Evolutionary conservation across 768 basidiomycete species (phyloP).

Genomic region (Xerocomellus chrysenteron): DNA sequence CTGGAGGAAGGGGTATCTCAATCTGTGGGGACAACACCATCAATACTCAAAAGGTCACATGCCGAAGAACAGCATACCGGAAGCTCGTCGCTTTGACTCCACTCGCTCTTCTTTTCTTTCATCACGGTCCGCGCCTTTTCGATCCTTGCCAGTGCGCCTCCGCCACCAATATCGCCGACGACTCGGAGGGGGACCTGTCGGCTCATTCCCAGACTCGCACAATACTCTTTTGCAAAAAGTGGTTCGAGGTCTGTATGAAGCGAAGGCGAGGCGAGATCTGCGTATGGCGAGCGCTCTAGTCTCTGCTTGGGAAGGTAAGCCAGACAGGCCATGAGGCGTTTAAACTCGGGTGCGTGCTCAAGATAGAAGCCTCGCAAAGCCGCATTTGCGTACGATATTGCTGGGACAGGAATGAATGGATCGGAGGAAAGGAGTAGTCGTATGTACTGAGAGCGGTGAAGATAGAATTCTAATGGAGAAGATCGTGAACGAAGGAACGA

Average conservation of each 20-base stretch:
- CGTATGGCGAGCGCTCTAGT: conserved; percentile 70
- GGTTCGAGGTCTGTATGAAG: conserved; percentile 78
- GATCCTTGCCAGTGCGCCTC: conserved; percentile 86
- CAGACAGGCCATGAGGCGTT: conserved; percentile 66
- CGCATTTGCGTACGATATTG: conserved; percentile 72
- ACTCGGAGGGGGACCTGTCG: conserved; percentile 85
- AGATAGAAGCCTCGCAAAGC: conserved; percentile 63
- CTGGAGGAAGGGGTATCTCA: conserved; percentile 84
- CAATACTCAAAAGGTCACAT: background rate
- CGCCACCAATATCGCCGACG: conserved; percentile 89
- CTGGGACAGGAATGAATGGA: conserved; percentile 54
- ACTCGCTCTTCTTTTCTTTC: conserved; percentile 90
- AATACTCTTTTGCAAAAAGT: conserved; percentile 87
- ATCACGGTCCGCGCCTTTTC: conserved; percentile 94
- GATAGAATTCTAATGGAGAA: conserved; percentile 84
- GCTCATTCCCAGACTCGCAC: conserved; percentile 84
- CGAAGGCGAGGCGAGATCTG: conserved; percentile 67
- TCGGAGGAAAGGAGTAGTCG: conserved; percentile 66
- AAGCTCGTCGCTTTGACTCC: conserved; percentile 85
- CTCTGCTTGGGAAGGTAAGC: conserved; percentile 67
- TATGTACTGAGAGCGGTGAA: conserved; percentile 90
- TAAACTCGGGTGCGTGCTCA: conserved; percentile 62
- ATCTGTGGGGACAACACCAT: conserved; percentile 53
- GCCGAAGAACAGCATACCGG: conserved; percentile 51
- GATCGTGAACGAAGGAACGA: conserved; percentile 63